Evolutionary conservation across 1,284 basidiomycete genomes (phyloP).

Genomic region (Tranzscheliella williamsii): DNA sequence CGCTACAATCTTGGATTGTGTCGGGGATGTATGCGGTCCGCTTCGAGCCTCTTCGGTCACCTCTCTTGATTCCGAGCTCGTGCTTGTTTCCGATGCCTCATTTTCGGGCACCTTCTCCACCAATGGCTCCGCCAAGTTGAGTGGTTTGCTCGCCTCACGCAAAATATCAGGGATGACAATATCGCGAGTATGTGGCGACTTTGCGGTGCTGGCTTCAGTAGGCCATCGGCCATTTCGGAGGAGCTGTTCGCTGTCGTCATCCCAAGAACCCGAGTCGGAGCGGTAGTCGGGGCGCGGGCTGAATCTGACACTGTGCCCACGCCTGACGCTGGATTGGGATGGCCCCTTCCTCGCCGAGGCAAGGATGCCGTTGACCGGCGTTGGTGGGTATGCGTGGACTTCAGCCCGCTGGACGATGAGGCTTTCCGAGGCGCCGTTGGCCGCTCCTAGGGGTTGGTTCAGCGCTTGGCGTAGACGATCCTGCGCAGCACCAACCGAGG

Average conservation of each 20-base stretch:
- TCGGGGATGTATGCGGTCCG: no score
- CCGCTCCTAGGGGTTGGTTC: not conserved
- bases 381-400: slow-evolving; percentile 2
- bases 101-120: no score
- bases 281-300: slow-evolving; percentile 35
- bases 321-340: not conserved
- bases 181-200: no score
- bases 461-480: slow-evolving; percentile 8
- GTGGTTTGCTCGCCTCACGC: not conserved
- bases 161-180: slow-evolving; percentile 18
- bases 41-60: no score
- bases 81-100: no score
- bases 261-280: slow-evolving; percentile 39
- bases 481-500: slow-evolving; percentile 11
- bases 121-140: not conserved
- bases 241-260: slow-evolving; percentile 11
- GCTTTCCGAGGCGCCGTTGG: no score
- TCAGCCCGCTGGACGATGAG: not conserved
- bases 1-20: no score
- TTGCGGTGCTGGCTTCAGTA: slow-evolving; percentile 7
- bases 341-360: slow-evolving; percentile 11
- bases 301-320: slow-evolving; percentile 29
- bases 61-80: no score
- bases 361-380: slow-evolving; percentile 11
- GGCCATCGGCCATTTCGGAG: no score